Evolutionary conservation across 1,284 basidiomycete species (phyloP).

Genomic region (Fistulina hepatica): DNA sequence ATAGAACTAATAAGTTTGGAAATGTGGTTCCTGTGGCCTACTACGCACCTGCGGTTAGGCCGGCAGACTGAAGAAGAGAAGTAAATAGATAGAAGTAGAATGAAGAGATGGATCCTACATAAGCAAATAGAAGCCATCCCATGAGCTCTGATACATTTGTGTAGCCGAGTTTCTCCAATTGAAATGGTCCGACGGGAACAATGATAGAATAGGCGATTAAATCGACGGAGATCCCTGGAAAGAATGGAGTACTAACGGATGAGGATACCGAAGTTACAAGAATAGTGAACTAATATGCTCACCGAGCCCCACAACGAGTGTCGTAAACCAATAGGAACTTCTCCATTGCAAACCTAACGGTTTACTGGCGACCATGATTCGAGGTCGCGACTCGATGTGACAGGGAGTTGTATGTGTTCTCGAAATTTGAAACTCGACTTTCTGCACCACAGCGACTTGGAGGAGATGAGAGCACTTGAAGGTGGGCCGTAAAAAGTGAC

Average conservation of each 20-base stretch:
- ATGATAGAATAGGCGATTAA: slow-evolving; percentile 58
- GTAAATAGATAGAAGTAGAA: slow-evolving; percentile 2
- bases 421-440: too few species aligned
- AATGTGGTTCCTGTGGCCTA: slow-evolving; percentile 13
- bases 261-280: background rate
- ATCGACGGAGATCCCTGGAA: slow-evolving; percentile 50
- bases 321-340: slow-evolving; percentile 43
- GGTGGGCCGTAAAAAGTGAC: too few species aligned
- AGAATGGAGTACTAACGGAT: slow-evolving; percentile 21
- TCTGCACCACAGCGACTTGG: too few species aligned
- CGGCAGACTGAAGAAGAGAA: slow-evolving; percentile 28
- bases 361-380: too few species aligned
- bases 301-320: slow-evolving; percentile 31
- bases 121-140: slow-evolving; percentile 60
- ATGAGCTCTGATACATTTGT: slow-evolving; percentile 42
- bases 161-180: slow-evolving; percentile 47
- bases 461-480: too few species aligned
- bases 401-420: too few species aligned
- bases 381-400: too few species aligned
- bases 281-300: slow-evolving; percentile 9
- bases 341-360: slow-evolving; percentile 40
- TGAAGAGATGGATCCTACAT: slow-evolving; percentile 26
- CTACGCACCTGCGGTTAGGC: slow-evolving; percentile 41
- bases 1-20: background rate
- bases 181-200: slow-evolving; percentile 69